These are phyloP conservation scores for Zopfia rhizophila DNA, from an alignment of 2,329 filamentous ascomycete genomes.

Conservation along the genomic window DNA sequence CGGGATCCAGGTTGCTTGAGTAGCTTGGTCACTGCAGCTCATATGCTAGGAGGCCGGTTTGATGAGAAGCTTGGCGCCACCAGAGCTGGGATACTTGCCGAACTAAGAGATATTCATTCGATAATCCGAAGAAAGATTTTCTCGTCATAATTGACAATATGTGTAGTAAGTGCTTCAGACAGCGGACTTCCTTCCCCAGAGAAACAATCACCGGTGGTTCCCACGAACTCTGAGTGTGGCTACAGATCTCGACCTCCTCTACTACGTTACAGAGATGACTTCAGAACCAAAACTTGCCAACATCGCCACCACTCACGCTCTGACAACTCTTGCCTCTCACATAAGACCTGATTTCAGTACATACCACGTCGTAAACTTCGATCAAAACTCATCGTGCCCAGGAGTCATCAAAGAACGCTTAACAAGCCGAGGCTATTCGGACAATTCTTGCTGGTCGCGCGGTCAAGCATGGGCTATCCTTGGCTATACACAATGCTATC, in stretches of 20 bases:
- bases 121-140: conserved; percentile 46
- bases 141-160: conserved; percentile 52
- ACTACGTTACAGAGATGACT: conserved; percentile 51
- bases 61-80: conserved; percentile 44
- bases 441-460: conserved; percentile 53
- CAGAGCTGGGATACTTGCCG: conserved; percentile 57
- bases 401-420: conserved; percentile 46
- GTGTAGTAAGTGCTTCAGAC: too few species aligned
- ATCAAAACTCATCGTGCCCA: conserved; percentile 49
- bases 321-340: conserved; percentile 51
- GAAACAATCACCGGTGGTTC: too few species aligned
- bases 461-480: conserved; percentile 58
- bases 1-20: conserved; percentile 46
- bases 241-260: conserved; percentile 57
- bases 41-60: conserved; percentile 50
- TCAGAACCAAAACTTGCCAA: conserved; percentile 39
- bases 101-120: conserved; percentile 50
- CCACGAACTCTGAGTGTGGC: too few species aligned
- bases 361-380: conserved; percentile 32
- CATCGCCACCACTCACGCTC: conserved; percentile 53
- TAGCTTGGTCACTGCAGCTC: conserved; percentile 44
- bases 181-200: too few species aligned
- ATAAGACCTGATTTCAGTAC: conserved; percentile 51
- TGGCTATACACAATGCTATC: conserved; percentile 53
- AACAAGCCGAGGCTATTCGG: conserved; percentile 55